Base-by-base conservation (phyloP, 2,329 filamentous ascomycete species). In the Fusarium sp. region DNA sequence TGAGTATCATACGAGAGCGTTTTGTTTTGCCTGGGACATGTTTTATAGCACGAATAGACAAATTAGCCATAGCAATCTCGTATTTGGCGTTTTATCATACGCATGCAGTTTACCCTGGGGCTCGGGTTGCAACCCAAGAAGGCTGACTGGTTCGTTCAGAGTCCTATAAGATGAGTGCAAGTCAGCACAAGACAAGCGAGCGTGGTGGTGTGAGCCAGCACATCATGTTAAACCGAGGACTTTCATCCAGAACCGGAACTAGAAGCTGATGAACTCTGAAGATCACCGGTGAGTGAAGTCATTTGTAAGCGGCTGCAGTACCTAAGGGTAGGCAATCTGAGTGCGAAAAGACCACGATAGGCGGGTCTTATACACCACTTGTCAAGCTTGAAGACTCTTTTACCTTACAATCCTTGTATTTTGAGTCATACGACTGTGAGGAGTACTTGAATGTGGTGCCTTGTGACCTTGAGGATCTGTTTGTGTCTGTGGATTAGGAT, bases 401-500 rank as follows among this genome's bases (percentile, higher is more conserved):
- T 11, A 20, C 50, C 41, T 31, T 20, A 40, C 30, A 31, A 65
- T 12, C 53, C 59, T 65, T 51, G 65, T 16, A 41, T 33, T 16
- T 54, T 45, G 50, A 58, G 59, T 54, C 65, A 54, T 53, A 53
- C 42, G 42, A 42, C 46, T 26, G n/a, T n/a, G 15, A 41, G 36
- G 18, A n/a, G 38, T 28, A 41, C 33, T 41, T 18, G 36, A 38
- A n/a, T 28, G n/a, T 18, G 36, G 40, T 34, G 40, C 36, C 65
- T 31, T 55, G 65, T 68, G 65, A 69, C 54, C 61, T 47, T 46
- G 28, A 23, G 38, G 38, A 60, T 42, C 38, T 55, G 38, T 45
- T 16, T 5, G 33, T 34, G 18, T 57, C 42, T 45, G 58, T 38
- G 40, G 26, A 41, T n/a, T 45, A 20, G 15, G 41, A 31, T 26